A percentile compares a stretch with the other conserved stretches of the same genome.
phyloP scores from a whole-genome alignment of 768 basidiomycete genomes.

The Tubosaeta sp. region DNA sequence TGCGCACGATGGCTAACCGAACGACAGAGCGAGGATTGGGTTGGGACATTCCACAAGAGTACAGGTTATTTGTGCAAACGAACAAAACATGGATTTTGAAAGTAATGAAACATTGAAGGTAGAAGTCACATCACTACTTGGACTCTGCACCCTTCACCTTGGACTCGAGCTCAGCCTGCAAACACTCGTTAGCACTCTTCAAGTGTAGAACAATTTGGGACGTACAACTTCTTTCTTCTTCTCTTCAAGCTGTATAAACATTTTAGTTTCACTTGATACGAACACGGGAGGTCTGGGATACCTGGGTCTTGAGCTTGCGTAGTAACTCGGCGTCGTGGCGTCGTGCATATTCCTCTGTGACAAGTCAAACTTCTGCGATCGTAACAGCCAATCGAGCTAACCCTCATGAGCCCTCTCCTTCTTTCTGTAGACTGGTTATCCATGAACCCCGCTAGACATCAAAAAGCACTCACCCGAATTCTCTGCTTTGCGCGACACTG shows the following conservation, averaged over 20 bases:
- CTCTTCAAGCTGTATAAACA: conserved; percentile 22
- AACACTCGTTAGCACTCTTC: conserved; percentile 10
- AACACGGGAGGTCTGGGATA: conserved; percentile 24
- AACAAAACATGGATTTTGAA: conserved; percentile 1
- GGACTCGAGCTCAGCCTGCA: conserved; percentile 30
- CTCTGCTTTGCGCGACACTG: conserved; percentile 56
- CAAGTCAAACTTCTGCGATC: neutral
- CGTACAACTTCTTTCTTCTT: conserved; percentile 33
- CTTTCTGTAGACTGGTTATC: conserved; percentile 41
- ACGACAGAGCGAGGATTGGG: conserved; percentile 11
- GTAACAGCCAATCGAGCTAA: conserved; percentile 15
- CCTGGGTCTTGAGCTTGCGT: conserved; percentile 55
- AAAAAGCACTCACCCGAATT: conserved; percentile 48
- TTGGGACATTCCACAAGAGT: conserved; percentile 7
- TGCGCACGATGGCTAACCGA: conserved; percentile 25
- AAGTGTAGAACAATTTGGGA: conserved; percentile 14
- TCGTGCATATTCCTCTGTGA: conserved; percentile 59
- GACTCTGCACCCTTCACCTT: conserved; percentile 20
- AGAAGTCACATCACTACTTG: conserved; percentile 15
- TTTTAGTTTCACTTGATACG: neutral
- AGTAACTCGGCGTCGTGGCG: conserved; percentile 55
- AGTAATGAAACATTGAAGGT: conserved; percentile 1
- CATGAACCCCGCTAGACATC: neutral
- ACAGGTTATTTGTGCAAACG: neutral
- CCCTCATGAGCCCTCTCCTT: conserved; percentile 74